Evolutionary conservation across 495 filamentous ascomycete species (phyloP).

Genomic region (Tuber melanosporum): DNA sequence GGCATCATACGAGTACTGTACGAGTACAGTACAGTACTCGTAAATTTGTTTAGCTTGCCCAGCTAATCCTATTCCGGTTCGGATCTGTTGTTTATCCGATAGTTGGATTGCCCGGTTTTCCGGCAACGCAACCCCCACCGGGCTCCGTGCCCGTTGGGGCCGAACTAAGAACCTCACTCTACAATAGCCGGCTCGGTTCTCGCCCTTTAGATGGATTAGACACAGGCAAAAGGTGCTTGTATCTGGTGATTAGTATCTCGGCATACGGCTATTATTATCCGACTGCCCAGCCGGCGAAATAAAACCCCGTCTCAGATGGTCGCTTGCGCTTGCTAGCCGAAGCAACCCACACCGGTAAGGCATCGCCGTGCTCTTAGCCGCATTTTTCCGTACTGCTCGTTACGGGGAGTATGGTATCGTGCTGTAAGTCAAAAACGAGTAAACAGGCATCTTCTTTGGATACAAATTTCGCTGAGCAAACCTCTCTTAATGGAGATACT

Average conservation of each 20-base stretch:
- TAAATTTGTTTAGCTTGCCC: too few species aligned
- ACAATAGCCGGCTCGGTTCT: background rate
- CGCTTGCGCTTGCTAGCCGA: background rate
- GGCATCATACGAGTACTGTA: too few species aligned
- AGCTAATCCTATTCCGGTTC: too few species aligned
- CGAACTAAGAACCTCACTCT: background rate
- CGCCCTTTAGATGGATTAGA: background rate
- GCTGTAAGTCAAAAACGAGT: background rate
- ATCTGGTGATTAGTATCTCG: too few species aligned
- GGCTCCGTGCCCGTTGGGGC: background rate
- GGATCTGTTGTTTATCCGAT: too few species aligned
- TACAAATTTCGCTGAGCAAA: background rate
- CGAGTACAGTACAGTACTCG: too few species aligned
- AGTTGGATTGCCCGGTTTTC: too few species aligned
- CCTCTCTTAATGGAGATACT: background rate
- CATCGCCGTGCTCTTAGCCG: background rate
- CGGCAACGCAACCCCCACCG: background rate
- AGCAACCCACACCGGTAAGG: background rate
- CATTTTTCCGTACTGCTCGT: background rate
- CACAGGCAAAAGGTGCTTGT: background rate
- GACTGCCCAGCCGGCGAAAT: too few species aligned
- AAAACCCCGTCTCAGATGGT: too few species aligned
- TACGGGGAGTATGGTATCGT: background rate
- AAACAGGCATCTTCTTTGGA: too few species aligned
- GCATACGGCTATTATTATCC: too few species aligned